Evolutionary conservation across 345 rosid species (phyloP).

Genomic region (Brassica cretica): DNA sequence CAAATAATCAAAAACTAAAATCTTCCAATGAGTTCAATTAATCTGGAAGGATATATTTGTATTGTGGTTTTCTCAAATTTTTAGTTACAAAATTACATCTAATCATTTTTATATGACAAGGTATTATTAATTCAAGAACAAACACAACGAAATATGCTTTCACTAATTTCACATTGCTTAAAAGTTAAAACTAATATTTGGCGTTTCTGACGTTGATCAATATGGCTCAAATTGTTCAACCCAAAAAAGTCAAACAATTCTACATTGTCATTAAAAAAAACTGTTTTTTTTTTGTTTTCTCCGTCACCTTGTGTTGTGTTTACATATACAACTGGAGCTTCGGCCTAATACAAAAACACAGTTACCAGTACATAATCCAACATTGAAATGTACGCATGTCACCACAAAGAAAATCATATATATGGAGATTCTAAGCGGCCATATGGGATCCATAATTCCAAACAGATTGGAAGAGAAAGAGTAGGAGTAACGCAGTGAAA

Average conservation of each 20-base stretch:
- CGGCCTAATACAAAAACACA: slow-evolving; percentile 22
- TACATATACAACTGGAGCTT: slow-evolving; percentile 23
- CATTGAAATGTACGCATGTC: slow-evolving; percentile 18
- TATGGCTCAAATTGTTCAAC: not conserved
- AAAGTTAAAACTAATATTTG: not conserved
- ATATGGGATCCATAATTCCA: slow-evolving; percentile 19
- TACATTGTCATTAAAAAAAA: slow-evolving; percentile 1
- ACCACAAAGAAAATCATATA: not conserved
- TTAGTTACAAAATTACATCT: not conserved
- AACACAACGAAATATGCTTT: not conserved
- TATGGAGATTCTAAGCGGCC: slow-evolving; percentile 1
- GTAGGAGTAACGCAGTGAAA: slow-evolving; percentile 46
- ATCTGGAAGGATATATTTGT: not conserved
- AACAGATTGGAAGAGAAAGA: slow-evolving; percentile 34
- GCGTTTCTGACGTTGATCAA: slow-evolving; percentile 5
- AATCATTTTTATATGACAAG: not conserved
- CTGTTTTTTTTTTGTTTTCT: not conserved
- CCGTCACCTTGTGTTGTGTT: not conserved
- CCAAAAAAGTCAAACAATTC: not conserved
- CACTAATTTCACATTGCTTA: not conserved
- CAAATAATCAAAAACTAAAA: not conserved
- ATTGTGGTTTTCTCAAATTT: not conserved
- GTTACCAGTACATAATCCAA: slow-evolving; percentile 16
- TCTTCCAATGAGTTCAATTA: not conserved
- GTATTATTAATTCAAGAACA: not conserved